These are phyloP conservation scores for Mycena vulgaris DNA, from an alignment of 768 basidiomycete species.

Conservation along the genomic window DNA sequence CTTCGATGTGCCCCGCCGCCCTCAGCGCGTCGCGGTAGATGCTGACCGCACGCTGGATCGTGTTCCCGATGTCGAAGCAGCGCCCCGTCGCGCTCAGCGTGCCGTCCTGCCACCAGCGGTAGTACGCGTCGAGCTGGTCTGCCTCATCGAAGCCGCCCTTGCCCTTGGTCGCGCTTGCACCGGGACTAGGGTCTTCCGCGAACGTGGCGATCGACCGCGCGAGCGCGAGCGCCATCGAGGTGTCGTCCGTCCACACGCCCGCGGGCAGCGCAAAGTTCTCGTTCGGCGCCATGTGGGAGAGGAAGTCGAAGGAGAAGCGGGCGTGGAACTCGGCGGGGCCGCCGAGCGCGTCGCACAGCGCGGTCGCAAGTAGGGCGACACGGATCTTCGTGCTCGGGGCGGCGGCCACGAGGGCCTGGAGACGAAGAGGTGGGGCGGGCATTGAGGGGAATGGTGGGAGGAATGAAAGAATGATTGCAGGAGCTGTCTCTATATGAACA, in stretches of 20 bases:
- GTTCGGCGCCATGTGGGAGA: constrained; percentile 57
- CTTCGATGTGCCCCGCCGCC: background rate
- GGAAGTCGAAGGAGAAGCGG: constrained; percentile 55
- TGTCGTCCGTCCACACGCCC: constrained; percentile 67
- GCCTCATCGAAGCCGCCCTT: constrained; percentile 52
- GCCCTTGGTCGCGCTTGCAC: background rate
- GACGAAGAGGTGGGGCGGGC: constrained; percentile 35
- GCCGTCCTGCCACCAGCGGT: constrained; percentile 51
- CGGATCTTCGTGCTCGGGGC: constrained; percentile 56
- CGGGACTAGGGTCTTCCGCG: background rate
- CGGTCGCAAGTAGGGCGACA: constrained; percentile 55
- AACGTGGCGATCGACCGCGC: constrained; percentile 52
- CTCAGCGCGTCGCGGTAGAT: constrained; percentile 43
- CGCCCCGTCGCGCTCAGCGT: constrained; percentile 51
- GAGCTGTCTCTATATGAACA: too few species aligned
- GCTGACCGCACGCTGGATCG: constrained; percentile 50
- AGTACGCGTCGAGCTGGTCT: constrained; percentile 54
- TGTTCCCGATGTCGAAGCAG: constrained; percentile 60
- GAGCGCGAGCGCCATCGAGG: constrained; percentile 63
- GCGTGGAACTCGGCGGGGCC: constrained; percentile 59
- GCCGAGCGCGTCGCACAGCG: constrained; percentile 63
- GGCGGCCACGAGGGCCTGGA: constrained; percentile 48
- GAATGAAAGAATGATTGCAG: too few species aligned
- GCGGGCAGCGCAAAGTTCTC: constrained; percentile 48
- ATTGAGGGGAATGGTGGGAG: background rate